Conservation (phyloP, 495 filamentous ascomycete species). For the Achaetomiella virescens region DNA sequence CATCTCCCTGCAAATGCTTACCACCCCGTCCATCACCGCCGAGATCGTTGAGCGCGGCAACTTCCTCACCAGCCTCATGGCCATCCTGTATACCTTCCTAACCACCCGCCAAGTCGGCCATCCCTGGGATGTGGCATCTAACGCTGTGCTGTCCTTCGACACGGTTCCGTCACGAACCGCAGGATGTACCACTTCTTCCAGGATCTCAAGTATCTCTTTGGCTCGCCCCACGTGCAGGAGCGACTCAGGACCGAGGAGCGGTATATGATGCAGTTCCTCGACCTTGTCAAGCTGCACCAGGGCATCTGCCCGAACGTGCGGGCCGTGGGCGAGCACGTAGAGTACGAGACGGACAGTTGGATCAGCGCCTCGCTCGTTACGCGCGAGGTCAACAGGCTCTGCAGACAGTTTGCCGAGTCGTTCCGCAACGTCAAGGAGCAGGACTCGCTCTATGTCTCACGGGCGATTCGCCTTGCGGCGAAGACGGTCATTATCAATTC, state of each 20-base stretch:
- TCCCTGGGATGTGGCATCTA: conserved; percentile 76
- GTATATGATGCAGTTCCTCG: conserved; percentile 89
- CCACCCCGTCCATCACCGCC: conserved; percentile 89
- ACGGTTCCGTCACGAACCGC: conserved; percentile 88
- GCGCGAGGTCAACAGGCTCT: conserved; percentile 86
- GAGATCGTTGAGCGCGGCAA: conserved; percentile 95
- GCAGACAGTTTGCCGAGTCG: conserved; percentile 78
- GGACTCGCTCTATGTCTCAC: conserved; percentile 54
- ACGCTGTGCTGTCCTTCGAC: conserved; percentile 84
- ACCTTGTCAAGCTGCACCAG: conserved; percentile 90
- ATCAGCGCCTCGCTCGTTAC: conserved; percentile 93
- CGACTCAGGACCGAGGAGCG: conserved; percentile 73
- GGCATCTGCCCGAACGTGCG: conserved; percentile 92
- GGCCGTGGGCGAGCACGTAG: conserved; percentile 89
- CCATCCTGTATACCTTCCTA: conserved; percentile 94
- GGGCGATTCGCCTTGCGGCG: conserved; percentile 70
- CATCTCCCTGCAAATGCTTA: conserved; percentile 90
- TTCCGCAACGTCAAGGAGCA: conserved; percentile 63
- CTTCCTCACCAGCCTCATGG: conserved; percentile 89
- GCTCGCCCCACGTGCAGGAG: conserved; percentile 78
- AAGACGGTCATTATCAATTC: conserved; percentile 78
- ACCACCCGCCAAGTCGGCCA: conserved; percentile 93
- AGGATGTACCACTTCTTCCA: conserved; percentile 96
- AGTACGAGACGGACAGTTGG: conserved; percentile 98
- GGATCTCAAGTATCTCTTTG: conserved; percentile 83